phyloP scores from a whole-genome alignment of 1,139 yeast genomes.

The Zygosaccharomyces sapae region DNA sequence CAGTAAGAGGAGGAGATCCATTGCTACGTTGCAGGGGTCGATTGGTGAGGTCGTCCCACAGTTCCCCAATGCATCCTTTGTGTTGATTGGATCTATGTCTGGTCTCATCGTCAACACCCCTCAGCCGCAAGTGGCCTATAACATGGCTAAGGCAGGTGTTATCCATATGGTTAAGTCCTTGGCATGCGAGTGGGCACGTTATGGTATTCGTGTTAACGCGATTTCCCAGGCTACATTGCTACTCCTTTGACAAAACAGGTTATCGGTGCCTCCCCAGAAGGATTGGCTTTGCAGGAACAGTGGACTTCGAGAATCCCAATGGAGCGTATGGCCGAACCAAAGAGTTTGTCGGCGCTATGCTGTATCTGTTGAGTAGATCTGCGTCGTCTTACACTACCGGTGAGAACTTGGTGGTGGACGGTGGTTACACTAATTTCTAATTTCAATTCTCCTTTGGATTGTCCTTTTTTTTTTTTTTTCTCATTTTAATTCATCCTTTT shows the following conservation, averaged over 20 bases:
- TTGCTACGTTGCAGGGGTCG: constrained; percentile 15
- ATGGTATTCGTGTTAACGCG: constrained; percentile 72
- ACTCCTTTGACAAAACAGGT: constrained; percentile 63
- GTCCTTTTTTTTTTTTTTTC: constrained; percentile 34
- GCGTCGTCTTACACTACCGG: constrained; percentile 84
- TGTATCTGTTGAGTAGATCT: constrained; percentile 67
- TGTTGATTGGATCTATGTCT: constrained; percentile 81
- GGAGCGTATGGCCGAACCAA: constrained; percentile 74
- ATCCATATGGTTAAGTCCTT: constrained; percentile 65
- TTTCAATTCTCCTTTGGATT: no score
- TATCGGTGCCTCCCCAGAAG: constrained; percentile 46
- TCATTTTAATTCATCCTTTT: background rate
- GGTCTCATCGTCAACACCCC: constrained; percentile 80
- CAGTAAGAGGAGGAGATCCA: constrained; percentile 34
- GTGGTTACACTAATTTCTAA: constrained; percentile 61
- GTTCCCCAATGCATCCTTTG: constrained; percentile 52
- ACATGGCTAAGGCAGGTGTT: constrained; percentile 83
- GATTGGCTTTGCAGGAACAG: constrained; percentile 41
- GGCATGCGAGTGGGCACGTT: constrained; percentile 82
- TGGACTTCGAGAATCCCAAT: constrained; percentile 69
- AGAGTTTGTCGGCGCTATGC: constrained; percentile 81
- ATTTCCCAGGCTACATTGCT: constrained; percentile 78
- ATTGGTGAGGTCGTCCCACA: constrained; percentile 21
- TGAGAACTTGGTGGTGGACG: constrained; percentile 77
- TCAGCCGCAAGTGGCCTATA: constrained; percentile 82